A percentile compares a stretch with the other conserved stretches of the same genome.
Evolutionary conservation across 2,329 filamentous ascomycete genomes (phyloP).

Genomic region (Nemania abortiva): DNA sequence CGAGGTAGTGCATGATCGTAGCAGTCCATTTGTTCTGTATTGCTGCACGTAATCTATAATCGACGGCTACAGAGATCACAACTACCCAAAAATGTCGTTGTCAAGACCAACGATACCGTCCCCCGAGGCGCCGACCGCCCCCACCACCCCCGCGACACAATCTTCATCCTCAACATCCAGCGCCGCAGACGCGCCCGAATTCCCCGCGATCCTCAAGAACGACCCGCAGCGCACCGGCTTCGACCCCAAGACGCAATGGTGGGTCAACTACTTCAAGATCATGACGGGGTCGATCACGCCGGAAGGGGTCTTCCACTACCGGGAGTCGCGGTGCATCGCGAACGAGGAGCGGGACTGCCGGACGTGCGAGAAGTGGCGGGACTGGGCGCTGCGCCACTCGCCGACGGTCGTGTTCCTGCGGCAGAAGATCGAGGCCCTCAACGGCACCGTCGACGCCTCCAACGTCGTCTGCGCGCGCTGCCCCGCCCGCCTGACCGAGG

Average conservation of each 20-base stretch:
- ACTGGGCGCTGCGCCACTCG: constrained; percentile 86
- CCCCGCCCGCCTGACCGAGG: constrained; percentile 66
- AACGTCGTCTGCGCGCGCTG: constrained; percentile 90
- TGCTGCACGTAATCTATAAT: neutral
- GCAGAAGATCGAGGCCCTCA: constrained; percentile 82
- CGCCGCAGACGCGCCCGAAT: constrained; percentile 15
- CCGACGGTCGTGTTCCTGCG: constrained; percentile 89
- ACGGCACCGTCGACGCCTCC: constrained; percentile 76
- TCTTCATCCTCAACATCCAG: constrained; percentile 18
- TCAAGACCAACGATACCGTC: constrained; percentile 38
- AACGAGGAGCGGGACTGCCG: constrained; percentile 84
- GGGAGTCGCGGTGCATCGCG: constrained; percentile 77
- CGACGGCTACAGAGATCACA: neutral
- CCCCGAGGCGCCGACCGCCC: constrained; percentile 25
- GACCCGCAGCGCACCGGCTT: constrained; percentile 73
- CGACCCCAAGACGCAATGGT: constrained; percentile 71
- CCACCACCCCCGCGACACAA: constrained; percentile 25
- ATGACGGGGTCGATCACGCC: constrained; percentile 78
- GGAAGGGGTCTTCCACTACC: constrained; percentile 80
- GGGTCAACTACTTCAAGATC: constrained; percentile 89
- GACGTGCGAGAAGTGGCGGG: constrained; percentile 82
- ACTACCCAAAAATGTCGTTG: constrained; percentile 31
- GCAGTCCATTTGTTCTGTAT: neutral
- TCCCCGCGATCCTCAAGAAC: constrained; percentile 61
- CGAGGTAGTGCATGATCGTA: too few relatives aligned